Percentiles rank a stretch among this genome's conserved stretches.
phyloP scores from a whole-genome alignment of 306 rosid genomes.

The Malus asiatica region DNA sequence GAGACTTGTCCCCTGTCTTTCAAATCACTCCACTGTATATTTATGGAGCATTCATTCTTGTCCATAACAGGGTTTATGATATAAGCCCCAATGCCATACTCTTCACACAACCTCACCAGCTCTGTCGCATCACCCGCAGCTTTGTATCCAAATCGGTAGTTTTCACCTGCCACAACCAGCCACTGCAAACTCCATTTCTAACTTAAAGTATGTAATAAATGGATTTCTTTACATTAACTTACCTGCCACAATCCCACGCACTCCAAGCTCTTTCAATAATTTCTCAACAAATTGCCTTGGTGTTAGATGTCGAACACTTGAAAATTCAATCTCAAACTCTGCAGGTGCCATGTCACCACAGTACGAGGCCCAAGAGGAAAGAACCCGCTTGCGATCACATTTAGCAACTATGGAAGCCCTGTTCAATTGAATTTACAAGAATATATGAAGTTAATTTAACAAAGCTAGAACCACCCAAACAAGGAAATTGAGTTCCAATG shows the following conservation, averaged over 20 bases:
- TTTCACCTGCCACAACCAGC: slow-evolving; percentile 64
- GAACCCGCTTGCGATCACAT: slow-evolving; percentile 78
- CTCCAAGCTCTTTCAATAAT: slow-evolving; percentile 67
- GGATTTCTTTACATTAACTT: neutral
- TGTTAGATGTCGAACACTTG: slow-evolving; percentile 67
- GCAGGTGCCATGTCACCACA: slow-evolving; percentile 57
- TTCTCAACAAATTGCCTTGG: slow-evolving; percentile 83
- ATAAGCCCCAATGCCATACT: slow-evolving; percentile 63
- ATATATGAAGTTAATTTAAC: neutral
- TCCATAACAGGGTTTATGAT: slow-evolving; percentile 92
- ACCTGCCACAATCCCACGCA: slow-evolving; percentile 88
- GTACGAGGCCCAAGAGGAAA: slow-evolving; percentile 73
- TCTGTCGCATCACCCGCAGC: slow-evolving; percentile 84
- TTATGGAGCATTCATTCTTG: slow-evolving; percentile 33
- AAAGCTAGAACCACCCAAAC: neutral
- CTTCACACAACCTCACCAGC: slow-evolving; percentile 70
- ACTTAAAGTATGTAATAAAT: slow-evolving; percentile 5
- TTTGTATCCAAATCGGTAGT: slow-evolving; percentile 91
- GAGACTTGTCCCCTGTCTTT: slow-evolving; percentile 92
- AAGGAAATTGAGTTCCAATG: neutral
- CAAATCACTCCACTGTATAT: slow-evolving; percentile 27
- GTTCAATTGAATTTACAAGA: slow-evolving; percentile 15
- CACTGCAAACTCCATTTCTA: slow-evolving; percentile 17
- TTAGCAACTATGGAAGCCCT: slow-evolving; percentile 90
- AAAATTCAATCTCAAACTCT: slow-evolving; percentile 70